Evolutionary conservation across 2,329 filamentous ascomycete species (phyloP).

Genomic region (Tricladium varicosporioides): DNA sequence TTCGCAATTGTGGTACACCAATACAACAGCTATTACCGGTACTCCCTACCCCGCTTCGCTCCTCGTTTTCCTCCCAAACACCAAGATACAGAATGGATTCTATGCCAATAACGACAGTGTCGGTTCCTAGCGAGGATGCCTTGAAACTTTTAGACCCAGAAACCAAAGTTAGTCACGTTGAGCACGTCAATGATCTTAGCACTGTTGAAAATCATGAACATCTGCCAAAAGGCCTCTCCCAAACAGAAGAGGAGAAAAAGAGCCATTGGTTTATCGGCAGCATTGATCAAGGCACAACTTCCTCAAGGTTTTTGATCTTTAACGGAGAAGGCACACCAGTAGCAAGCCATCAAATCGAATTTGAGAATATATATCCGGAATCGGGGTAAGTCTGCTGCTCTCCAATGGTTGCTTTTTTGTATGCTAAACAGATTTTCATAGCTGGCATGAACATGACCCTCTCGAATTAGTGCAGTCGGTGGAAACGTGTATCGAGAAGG

Average conservation of each 20-base stretch:
- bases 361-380: constrained; percentile 79
- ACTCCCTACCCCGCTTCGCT: not conserved
- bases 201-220: constrained; percentile 1
- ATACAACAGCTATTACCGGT: not conserved
- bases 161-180: constrained; percentile 8
- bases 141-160: constrained; percentile 3
- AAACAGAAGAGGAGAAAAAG: constrained; percentile 2
- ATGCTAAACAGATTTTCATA: constrained; percentile 37
- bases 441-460: constrained; percentile 85
- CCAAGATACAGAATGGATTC: not conserved
- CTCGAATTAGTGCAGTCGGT: constrained; percentile 71
- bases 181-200: not conserved
- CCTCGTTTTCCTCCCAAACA: not conserved
- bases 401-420: not conserved
- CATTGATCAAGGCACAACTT: constrained; percentile 90
- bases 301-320: constrained; percentile 87
- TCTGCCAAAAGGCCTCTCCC: not conserved
- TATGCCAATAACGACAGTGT: not conserved
- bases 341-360: constrained; percentile 82
- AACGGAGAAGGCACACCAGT: constrained; percentile 74
- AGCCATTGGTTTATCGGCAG: constrained; percentile 73
- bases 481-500: constrained; percentile 72
- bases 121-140: not conserved
- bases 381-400: constrained; percentile 65
- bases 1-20: not conserved